phyloP scores from a whole-genome alignment of 2,329 filamentous ascomycete species.

The Juglanconis oblonga region DNA sequence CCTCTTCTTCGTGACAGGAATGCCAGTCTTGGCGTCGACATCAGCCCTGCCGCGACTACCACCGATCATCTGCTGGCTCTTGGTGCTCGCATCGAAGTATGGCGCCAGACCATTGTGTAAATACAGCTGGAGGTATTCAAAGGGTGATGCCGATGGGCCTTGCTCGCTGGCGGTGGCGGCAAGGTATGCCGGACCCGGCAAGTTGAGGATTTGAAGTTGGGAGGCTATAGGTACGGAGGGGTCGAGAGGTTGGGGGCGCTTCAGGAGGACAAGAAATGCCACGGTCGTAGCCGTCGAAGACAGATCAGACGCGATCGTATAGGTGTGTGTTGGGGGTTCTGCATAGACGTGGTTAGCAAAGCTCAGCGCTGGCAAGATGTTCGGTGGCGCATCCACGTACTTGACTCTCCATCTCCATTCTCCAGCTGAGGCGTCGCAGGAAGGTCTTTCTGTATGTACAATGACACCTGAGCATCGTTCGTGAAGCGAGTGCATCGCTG shows the following conservation, averaged over 20 bases:
- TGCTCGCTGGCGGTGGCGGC: constrained; percentile 67
- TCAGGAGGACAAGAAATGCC: constrained; percentile 84
- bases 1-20: constrained; percentile 96
- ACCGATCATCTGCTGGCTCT: constrained; percentile 67
- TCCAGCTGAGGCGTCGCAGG: constrained; percentile 50
- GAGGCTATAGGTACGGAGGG: constrained; percentile 75
- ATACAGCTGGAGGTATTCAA: constrained; percentile 87
- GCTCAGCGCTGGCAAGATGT: neutral
- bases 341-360: constrained; percentile 26
- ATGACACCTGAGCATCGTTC: constrained; percentile 77
- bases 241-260: constrained; percentile 85
- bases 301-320: constrained; percentile 79
- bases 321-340: constrained; percentile 62
- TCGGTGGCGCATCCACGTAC: constrained; percentile 33
- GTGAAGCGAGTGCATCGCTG: constrained; percentile 88
- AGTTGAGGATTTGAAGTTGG: constrained; percentile 89
- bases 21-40: constrained; percentile 87
- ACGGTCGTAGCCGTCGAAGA: constrained; percentile 75
- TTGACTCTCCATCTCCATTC: constrained; percentile 43
- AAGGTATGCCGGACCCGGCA: constrained; percentile 76
- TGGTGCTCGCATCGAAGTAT: constrained; percentile 96
- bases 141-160: constrained; percentile 73
- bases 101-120: constrained; percentile 89
- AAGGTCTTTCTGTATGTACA: constrained; percentile 89
- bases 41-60: constrained; percentile 73